Base-by-base conservation (phyloP, 1,139 yeast genomes). In the Pichia terricola region DNA sequence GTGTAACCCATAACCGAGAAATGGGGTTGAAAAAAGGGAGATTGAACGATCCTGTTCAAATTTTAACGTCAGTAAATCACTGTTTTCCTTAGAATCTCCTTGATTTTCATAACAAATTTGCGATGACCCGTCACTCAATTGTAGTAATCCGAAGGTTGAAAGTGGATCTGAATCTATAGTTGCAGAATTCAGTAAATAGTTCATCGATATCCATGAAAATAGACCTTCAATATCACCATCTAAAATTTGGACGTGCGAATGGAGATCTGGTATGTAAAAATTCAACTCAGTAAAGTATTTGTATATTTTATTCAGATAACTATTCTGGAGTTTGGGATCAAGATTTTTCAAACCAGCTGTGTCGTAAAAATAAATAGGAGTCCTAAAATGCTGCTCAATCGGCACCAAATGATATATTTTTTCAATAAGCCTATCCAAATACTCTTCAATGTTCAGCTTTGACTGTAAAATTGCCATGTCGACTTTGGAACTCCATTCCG, bases 101-200 rank as follows among this genome's bases (percentile, higher is more conserved):
- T 16, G 22, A 16, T 16, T 16, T 16, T 77, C 83, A 59, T 83
- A 85, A 1, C 87, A 85, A 34, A 86, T 77, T 58, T 86, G 95
- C 0, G 94, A 81, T 2, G 91, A 81, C 0, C 94, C 94, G 0
- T 95, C 95, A 4, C 95, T 95, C 88, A 86, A 81, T 52, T 85
- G 94, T 48, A 86, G 61, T 34, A 85, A 68, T 2, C 95, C 95
- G 54, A 76, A 82, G 0, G 94, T 10, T 34, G 7, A 7, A 6
- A 7, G 25, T 7, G 25, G 25, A 22, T n/a, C 7, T 6, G 11
- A 9, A 28, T 47, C 45, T 22, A 40, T 40, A 44, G 73, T 78
- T 39, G 81, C 67, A 0, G 79, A 65, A 1, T 81, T 83, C 35
- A 79, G 70, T 51, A 84, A 64, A 51, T 83, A 81, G 56, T 86